Evolutionary conservation across 1,284 basidiomycete species (phyloP).

Genomic region (Ceratorhiza oryzae-sativae): DNA sequence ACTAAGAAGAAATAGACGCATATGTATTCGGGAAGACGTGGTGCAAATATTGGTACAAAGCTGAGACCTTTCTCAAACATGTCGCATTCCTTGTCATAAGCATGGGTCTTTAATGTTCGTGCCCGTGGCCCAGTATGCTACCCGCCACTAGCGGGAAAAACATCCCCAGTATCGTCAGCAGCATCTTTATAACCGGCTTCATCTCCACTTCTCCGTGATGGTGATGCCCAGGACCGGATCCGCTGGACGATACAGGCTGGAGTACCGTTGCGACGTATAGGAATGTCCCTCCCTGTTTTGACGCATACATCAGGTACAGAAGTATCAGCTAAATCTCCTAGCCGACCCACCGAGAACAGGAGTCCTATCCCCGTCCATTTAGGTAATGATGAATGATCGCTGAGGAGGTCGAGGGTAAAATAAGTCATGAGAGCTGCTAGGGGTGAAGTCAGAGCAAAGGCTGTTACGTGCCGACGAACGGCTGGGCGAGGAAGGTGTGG

Average conservation of each 20-base stretch:
- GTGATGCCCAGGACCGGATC: conserved; percentile 50
- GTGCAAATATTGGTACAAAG: no score
- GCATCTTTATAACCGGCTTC: conserved; percentile 58
- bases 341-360: conserved; percentile 71
- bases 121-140: conserved; percentile 58
- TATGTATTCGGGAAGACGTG: no score
- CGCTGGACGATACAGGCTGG: conserved; percentile 62
- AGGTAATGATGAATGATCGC: conserved; percentile 53
- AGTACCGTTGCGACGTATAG: conserved; percentile 93
- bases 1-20: no score
- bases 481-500: conserved; percentile 68
- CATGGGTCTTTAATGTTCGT: conserved; percentile 40
- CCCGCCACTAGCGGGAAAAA: conserved; percentile 67
- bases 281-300: conserved; percentile 84
- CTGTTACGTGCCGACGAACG: conserved; percentile 76
- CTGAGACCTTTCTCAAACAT: no score
- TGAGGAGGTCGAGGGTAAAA: conserved; percentile 64
- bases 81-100: no score
- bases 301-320: conserved; percentile 5
- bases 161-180: conserved; percentile 71
- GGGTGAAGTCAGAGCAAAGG: conserved; percentile 83
- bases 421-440: conserved; percentile 76
- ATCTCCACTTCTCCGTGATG: conserved; percentile 52
- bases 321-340: neutral
- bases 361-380: conserved; percentile 77